Conservation (phyloP, 306 rosid species). For the Quercus cerris region DNA sequence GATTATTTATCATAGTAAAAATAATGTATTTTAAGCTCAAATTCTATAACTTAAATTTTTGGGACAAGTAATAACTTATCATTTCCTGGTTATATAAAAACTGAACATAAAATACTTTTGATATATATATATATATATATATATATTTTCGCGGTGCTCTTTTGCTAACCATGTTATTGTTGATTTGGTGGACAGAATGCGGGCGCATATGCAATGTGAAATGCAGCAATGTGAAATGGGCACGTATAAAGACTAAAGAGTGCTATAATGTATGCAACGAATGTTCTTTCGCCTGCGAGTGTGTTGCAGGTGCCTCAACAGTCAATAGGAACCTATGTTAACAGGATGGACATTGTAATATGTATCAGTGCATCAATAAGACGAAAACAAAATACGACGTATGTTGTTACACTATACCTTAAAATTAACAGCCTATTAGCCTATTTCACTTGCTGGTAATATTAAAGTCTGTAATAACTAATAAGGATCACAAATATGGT, state of each 20-base stretch:
- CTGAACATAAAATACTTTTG: neutral
- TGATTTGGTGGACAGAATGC: slow-evolving; percentile 47
- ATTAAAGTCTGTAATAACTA: neutral
- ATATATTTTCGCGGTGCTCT: neutral
- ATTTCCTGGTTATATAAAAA: neutral
- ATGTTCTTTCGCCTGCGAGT: slow-evolving; percentile 74
- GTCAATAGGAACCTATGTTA: slow-evolving; percentile 79
- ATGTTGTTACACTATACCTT: slow-evolving; percentile 1
- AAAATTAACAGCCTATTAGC: neutral
- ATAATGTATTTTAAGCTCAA: too few relatives aligned
- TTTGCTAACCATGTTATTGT: neutral
- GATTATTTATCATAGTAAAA: too few relatives aligned
- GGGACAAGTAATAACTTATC: too few relatives aligned
- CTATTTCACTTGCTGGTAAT: too few relatives aligned
- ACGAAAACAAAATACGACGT: slow-evolving; percentile 19
- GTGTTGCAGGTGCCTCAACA: slow-evolving; percentile 59
- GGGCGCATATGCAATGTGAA: slow-evolving; percentile 50
- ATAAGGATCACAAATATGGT: neutral
- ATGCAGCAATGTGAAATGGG: slow-evolving; percentile 49
- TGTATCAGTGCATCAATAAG: slow-evolving; percentile 78
- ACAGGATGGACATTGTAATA: slow-evolving; percentile 35
- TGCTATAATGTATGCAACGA: slow-evolving; percentile 48
- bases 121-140: neutral
- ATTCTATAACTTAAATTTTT: too few relatives aligned
- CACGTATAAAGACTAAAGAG: neutral